These are phyloP conservation scores for Hanseniaspora taiwanica DNA, from an alignment of 805 yeast genomes.

Conservation along the genomic window DNA sequence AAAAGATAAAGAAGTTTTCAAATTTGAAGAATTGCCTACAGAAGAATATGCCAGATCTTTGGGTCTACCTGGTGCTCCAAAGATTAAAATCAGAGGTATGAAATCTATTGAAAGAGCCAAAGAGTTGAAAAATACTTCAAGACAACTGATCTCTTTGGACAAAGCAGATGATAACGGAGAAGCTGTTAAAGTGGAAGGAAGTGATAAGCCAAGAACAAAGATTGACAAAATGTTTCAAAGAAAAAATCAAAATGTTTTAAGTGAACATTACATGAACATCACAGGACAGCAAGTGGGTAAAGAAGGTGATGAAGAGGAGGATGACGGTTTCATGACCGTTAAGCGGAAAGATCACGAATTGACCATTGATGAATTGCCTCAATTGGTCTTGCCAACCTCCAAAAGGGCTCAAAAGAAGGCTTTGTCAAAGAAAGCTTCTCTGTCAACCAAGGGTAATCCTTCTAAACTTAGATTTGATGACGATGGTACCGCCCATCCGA, in stretches of 20 bases:
- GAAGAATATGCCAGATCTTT: slow-evolving; percentile 78
- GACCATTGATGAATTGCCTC: slow-evolving; percentile 51
- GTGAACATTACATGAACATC: slow-evolving; percentile 75
- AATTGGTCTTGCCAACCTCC: slow-evolving; percentile 52
- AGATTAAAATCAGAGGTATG: slow-evolving; percentile 56
- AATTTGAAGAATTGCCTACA: slow-evolving; percentile 59
- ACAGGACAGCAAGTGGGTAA: slow-evolving; percentile 33
- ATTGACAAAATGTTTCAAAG: slow-evolving; percentile 94
- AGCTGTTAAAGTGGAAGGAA: slow-evolving; percentile 22
- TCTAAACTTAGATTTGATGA: slow-evolving; percentile 82
- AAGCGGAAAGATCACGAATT: slow-evolving; percentile 68
- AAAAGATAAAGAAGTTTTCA: slow-evolving; percentile 76
- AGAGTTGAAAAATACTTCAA: slow-evolving; percentile 68
- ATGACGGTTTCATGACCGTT: slow-evolving; percentile 65
- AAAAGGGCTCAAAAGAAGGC: slow-evolving; percentile 80
- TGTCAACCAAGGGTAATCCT: slow-evolving; percentile 50
- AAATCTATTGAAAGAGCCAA: slow-evolving; percentile 35
- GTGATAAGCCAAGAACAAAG: slow-evolving; percentile 47
- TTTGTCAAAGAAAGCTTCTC: slow-evolving; percentile 65
- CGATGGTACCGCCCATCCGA: slow-evolving; percentile 83
- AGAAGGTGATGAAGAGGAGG: slow-evolving; percentile 33
- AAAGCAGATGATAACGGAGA: slow-evolving; percentile 58
- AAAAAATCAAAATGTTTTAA: slow-evolving; percentile 79
- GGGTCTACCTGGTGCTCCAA: slow-evolving; percentile 95
- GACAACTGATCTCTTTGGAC: slow-evolving; percentile 47